Evolutionary conservation across 1,139 yeast species (phyloP).

Genomic region (Yamadazyma epiphylla): DNA sequence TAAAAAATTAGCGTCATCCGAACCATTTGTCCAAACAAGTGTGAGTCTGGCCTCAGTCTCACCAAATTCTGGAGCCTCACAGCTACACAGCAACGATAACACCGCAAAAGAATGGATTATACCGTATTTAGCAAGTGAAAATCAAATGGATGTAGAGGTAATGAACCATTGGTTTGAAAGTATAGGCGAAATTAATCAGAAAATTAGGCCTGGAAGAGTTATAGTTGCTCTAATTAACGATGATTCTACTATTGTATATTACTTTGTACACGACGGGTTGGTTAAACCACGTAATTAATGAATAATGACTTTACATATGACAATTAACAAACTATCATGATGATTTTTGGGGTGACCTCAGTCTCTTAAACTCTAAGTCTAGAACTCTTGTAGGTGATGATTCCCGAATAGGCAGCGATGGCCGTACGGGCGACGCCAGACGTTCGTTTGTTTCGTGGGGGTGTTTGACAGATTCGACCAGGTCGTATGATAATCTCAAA

Average conservation of each 20-base stretch:
- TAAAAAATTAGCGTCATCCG: constrained; percentile 19
- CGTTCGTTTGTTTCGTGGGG: too few relatives aligned
- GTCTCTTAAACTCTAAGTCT: constrained; percentile 11
- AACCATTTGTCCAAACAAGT: too few relatives aligned
- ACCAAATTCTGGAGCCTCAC: too few relatives aligned
- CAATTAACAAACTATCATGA: too few relatives aligned
- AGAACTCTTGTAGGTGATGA: constrained; percentile 10
- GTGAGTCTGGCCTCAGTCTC: too few relatives aligned
- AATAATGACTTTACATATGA: not conserved
- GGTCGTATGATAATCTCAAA: too few relatives aligned
- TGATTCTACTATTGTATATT: constrained; percentile 69
- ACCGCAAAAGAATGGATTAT: constrained; percentile 32
- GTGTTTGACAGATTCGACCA: too few relatives aligned
- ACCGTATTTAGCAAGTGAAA: constrained; percentile 18
- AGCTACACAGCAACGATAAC: too few relatives aligned
- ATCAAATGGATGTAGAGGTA: constrained; percentile 17
- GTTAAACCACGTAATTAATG: constrained; percentile 43
- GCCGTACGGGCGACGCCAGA: too few relatives aligned
- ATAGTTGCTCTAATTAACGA: constrained; percentile 55
- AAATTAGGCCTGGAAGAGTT: constrained; percentile 32
- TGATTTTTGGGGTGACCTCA: constrained; percentile 9
- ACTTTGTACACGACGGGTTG: constrained; percentile 59
- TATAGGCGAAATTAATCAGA: constrained; percentile 10
- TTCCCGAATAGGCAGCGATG: constrained; percentile 7
- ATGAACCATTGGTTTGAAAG: constrained; percentile 30